Base-by-base conservation (phyloP, 768 basidiomycete species). In the Tylopilus vinaceipallidus region DNA sequence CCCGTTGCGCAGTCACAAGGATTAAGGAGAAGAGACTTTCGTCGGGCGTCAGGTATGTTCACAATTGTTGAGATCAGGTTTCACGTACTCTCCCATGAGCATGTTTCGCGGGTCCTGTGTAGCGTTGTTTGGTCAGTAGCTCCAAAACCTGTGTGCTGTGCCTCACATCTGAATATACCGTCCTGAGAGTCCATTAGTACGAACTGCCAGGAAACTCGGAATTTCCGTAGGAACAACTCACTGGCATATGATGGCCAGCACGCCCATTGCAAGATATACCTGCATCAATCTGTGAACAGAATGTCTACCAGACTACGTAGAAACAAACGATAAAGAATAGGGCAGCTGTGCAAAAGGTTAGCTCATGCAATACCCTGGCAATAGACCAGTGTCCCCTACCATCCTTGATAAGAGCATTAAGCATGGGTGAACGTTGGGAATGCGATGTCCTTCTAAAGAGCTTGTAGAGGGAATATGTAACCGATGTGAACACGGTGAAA, bases 1-100 rank as follows among this genome's bases (percentile, higher is more conserved):
- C 24, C 10, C 58, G 58, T 26, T 60, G 58, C 3, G 58, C 58
- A 4, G 29, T 22, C 16, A 60, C 35, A 14, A 34, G 16, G 14
- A 60, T 42, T 0, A 57, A 9, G 5, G 55, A 59, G 8, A 32
- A 4, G 45, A 3, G 2, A 42, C 33, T 27, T 45, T 57, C 32
- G 11, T 27, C 9, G 3, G 12, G n/a, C n/a, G 17, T 35, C 24
- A 38, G 8, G 29, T 46, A 22, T 14, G 9, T 22, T 14, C 22
- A 22, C 7, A 24, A 14, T n/a, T 19, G 8, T 17, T 20, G 19
- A 29, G n/a, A n/a, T n/a, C n/a, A n/a, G n/a, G n/a, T n/a, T n/a
- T 36, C 48, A 19, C 30, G 13, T 14, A 58, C 57, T 26, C 45
- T 17, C 36, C 22, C 7, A 13, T 8, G 14, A 58, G 32, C 6